phyloP scores from a whole-genome alignment of 1,139 yeast genomes.

The Geotrichum fermentans region DNA sequence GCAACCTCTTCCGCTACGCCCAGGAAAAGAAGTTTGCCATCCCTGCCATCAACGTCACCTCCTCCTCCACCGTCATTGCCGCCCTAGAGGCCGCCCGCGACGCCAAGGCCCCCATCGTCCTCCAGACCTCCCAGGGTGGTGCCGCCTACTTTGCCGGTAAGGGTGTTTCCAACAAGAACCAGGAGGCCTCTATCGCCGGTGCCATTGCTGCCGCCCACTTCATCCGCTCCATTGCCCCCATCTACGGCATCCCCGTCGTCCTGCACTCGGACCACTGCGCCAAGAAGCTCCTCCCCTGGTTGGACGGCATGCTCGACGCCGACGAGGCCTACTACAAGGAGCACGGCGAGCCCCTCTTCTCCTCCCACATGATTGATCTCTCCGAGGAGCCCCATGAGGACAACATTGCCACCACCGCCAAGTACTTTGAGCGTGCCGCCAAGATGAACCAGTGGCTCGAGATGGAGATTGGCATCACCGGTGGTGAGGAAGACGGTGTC shows the following conservation, averaged over 20 bases:
- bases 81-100: constrained; percentile 99
- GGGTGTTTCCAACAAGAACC: constrained; percentile 92
- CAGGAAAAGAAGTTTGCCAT: constrained; percentile 91
- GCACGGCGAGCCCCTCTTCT: constrained; percentile 92
- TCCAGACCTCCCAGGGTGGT: constrained; percentile 98
- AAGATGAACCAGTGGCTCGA: constrained; percentile 96
- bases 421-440: constrained; percentile 90
- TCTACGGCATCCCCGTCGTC: constrained; percentile 92
- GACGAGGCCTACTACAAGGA: constrained; percentile 85
- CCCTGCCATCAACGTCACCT: constrained; percentile 97
- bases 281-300: constrained; percentile 95
- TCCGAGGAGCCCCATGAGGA: constrained; percentile 95
- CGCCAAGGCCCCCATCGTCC: constrained; percentile 86
- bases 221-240: constrained; percentile 92
- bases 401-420: constrained; percentile 89
- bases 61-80: constrained; percentile 94
- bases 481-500: constrained; percentile 99
- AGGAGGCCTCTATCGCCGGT: constrained; percentile 91
- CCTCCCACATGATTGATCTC: constrained; percentile 97
- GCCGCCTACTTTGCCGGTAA: constrained; percentile 99
- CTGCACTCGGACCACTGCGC: constrained; percentile 99
- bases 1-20: constrained; percentile 80
- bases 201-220: constrained; percentile 96
- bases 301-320: constrained; percentile 94
- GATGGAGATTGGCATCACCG: constrained; percentile 99